Evolutionary conservation across 73 alveolate species (phyloP).

Genomic region (Paramecium caudatum): DNA sequence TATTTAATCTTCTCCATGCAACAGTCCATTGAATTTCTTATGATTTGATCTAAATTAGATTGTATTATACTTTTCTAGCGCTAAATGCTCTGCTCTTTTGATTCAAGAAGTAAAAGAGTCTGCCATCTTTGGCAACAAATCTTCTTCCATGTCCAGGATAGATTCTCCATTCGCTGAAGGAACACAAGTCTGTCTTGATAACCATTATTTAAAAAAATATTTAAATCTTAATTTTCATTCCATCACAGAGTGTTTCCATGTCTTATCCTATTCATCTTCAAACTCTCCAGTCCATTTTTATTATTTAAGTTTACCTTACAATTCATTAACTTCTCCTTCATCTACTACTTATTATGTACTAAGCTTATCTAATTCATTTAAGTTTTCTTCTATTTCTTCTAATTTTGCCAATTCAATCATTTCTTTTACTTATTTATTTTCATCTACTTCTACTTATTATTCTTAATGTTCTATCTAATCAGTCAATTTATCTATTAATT

Average conservation of each 20-base stretch:
- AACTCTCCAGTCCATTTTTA: not conserved
- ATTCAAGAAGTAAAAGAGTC: constrained; percentile 88
- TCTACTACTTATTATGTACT: not conserved
- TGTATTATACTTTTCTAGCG: constrained; percentile 81
- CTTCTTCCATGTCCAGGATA: constrained; percentile 96
- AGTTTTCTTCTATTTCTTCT: constrained; percentile 46
- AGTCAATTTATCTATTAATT: not conserved
- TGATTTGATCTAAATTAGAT: constrained; percentile 80
- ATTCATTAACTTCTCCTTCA: not conserved
- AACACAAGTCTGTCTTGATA: constrained; percentile 93
- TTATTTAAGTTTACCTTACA: constrained; percentile 13
- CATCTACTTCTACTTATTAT: not conserved
- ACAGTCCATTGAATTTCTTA: constrained; percentile 96
- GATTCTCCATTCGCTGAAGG: constrained; percentile 92
- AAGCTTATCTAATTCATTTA: not conserved
- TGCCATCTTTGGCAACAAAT: constrained; percentile 94
- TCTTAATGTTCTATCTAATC: not conserved
- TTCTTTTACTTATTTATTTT: not conserved
- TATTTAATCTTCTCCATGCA: constrained; percentile 95
- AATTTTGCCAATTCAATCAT: not conserved
- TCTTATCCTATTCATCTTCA: constrained; percentile 13
- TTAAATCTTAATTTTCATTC: constrained; percentile 52
- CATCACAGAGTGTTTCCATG: constrained; percentile 51
- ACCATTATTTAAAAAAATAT: constrained; percentile 84
- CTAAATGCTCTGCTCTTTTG: constrained; percentile 85